Base-by-base conservation (phyloP, 2,329 filamentous ascomycete species). In the Colletotrichum lentis region DNA sequence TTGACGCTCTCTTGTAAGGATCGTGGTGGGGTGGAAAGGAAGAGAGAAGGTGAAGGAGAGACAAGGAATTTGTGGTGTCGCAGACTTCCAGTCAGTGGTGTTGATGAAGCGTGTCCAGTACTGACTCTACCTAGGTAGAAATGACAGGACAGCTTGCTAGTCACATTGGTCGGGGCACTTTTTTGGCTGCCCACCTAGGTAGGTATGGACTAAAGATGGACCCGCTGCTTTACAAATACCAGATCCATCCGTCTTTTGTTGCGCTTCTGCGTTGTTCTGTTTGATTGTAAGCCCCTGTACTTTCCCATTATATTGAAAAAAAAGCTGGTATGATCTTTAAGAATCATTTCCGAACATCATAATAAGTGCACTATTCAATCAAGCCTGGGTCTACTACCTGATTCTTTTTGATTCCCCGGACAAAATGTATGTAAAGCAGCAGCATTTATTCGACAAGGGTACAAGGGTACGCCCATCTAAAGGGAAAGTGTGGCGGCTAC, bases 21-120 rank as follows among this genome's bases (percentile, higher is more conserved):
- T 62, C 63, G 67, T 69, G 67, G 57, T 47, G 20, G 52, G 39
- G 62, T 39, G 14, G 44, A 18, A 37, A 16, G n/a, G 31, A 54
- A 39, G 31, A 37, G 31, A 58, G 67, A 53, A 27, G 31, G 12
- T 39, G 68, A 69, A 56, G 58, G 64, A 70, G 43, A 50, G 62
- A 69, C 66, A 66, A 65, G 43, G 66, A 66, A 61, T 55, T 52
- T 52, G 66, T 46, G 62, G 62, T 67, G 59, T 56, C 22, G 56
- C 62, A 37, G 66, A 60, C 53, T 55, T 52, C 35, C 35, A 24
- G 62, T 37, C 47, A 18, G 22, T 60, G 27, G 12, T 53, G 62
- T 69, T 69, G 66, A 66, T 65, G 66, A 46, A 69, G 66, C 66
- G 66, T 69, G 66, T 69, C 67, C 67, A 67, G 47, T 67, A 69